Percentiles rank a stretch among this genome's conserved stretches.
Conservation (phyloP, 1,284 basidiomycete species). For the Flammula alnicola region DNA sequence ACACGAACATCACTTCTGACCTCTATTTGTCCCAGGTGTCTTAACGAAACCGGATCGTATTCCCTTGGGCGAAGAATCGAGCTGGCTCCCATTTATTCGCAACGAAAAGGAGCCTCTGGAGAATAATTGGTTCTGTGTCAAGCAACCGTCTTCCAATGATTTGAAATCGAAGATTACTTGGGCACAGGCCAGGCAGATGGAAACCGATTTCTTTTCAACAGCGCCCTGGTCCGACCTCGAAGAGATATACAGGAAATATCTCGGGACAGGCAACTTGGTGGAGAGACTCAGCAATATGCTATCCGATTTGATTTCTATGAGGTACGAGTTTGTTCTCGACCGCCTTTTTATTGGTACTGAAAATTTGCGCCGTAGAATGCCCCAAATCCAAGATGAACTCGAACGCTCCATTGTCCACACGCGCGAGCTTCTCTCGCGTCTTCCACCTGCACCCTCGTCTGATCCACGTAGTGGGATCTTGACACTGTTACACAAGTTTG, state of each 20-base stretch:
- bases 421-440: slow-evolving; percentile 34
- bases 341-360: neutral
- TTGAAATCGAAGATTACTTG: slow-evolving; percentile 61
- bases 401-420: slow-evolving; percentile 47
- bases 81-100: slow-evolving; percentile 63
- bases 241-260: slow-evolving; percentile 47
- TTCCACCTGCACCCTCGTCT: slow-evolving; percentile 57
- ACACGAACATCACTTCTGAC: neutral
- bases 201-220: slow-evolving; percentile 70
- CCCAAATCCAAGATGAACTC: slow-evolving; percentile 53
- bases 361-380: slow-evolving; percentile 48
- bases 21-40: slow-evolving; percentile 56
- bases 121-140: slow-evolving; percentile 77
- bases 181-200: slow-evolving; percentile 59
- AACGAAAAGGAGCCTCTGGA: slow-evolving; percentile 59
- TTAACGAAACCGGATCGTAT: slow-evolving; percentile 84
- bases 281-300: slow-evolving; percentile 58
- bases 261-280: slow-evolving; percentile 60
- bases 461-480: slow-evolving; percentile 63
- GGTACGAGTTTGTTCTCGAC: slow-evolving; percentile 37
- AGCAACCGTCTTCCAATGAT: slow-evolving; percentile 66
- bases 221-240: slow-evolving; percentile 63
- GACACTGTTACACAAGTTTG: slow-evolving; percentile 49
- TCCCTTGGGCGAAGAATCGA: slow-evolving; percentile 58
- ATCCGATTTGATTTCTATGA: slow-evolving; percentile 59